Evolutionary conservation across 192 early-diverging fungal genomes (phyloP), one percentile per base, ranked within the genome.

Genomic region (Chytriomyces hyalinus): DNA sequence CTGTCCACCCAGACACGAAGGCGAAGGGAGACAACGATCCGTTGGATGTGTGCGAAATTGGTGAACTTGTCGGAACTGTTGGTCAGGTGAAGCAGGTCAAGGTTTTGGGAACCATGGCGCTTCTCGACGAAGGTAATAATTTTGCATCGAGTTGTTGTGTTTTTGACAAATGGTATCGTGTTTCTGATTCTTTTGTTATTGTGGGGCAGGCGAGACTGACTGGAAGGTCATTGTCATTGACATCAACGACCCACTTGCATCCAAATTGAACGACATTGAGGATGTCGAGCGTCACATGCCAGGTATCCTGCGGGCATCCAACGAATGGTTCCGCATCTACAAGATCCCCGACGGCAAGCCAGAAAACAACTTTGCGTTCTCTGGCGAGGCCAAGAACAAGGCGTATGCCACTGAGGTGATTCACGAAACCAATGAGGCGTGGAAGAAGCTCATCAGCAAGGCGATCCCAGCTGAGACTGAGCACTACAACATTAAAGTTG

Each of bases 281-380:
- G 97, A 99, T 84, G 96, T 99, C 80, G 95, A 98, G 89, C 94
- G 92, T 77, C 94, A 96, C 87, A 88, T 97, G 78, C 97, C 97
- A 61, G 97, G 97, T 65, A 89, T 98, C 45, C 84, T 99, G 67
- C 92, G 94, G 63, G 97, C 97, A 50, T 97, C 95, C 62, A 96
- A 97, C 87, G 97, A 98, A 86, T 99, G 97, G 97, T 99, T 99
- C 96, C 93, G 96, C 83, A 97, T 97, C 89, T 98, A 99, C 94
- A 98, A 99, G 89, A 98, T 98, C 82, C 97, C 97, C 67, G 97
- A 99, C 90, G 97, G 96, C 79, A 98, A 98, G 92, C 95, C 95
- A 70, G 96, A 97, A 88, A 99, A 99, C 92, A 92, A 94, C 88
- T 98, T 99, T 88, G 97, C 97, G 59, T 99, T 99, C 90, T 91